These are phyloP conservation scores for Nakaseomyces sp. DNA, from an alignment of 1,139 yeast species.

Conservation along the genomic window DNA sequence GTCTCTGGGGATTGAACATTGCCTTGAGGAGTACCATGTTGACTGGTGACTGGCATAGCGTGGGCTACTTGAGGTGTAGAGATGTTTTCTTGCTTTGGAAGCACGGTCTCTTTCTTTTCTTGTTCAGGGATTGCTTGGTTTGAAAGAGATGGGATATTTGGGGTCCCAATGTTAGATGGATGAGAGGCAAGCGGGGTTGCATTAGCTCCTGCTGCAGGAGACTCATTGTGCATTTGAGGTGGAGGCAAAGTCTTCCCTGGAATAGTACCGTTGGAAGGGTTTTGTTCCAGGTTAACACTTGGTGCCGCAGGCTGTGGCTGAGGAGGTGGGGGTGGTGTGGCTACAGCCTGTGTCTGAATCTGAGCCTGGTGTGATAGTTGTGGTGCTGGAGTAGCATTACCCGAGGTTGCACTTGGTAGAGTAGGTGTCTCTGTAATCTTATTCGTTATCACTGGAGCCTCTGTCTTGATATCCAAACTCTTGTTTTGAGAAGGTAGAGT, in stretches of 20 bases:
- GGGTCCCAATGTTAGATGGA: neutral
- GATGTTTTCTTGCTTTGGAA: neutral
- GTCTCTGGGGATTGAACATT: neutral
- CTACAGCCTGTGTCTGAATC: neutral
- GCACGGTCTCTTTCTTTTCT: neutral
- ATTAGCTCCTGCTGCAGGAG: neutral
- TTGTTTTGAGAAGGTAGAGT: neutral
- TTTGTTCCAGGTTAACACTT: neutral
- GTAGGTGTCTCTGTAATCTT: constrained; percentile 2
- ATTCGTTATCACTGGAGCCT: neutral
- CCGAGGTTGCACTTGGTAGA: constrained; percentile 2
- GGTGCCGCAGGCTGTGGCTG: neutral
- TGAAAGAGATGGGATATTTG: constrained; percentile 11
- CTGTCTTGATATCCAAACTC: neutral
- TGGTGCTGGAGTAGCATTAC: neutral
- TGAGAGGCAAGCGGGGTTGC: neutral
- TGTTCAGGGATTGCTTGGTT: constrained; percentile 9
- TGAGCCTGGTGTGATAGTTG: neutral
- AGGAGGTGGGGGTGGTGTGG: neutral
- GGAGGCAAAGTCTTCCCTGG: constrained; percentile 1
- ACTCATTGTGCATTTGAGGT: neutral
- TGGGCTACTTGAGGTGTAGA: neutral
- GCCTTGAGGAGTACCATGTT: neutral
- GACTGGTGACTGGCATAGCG: neutral
- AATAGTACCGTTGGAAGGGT: constrained; percentile 1